Evolutionary conservation across 768 basidiomycete species (phyloP).

Genomic region (Holtermannia corniformis): DNA sequence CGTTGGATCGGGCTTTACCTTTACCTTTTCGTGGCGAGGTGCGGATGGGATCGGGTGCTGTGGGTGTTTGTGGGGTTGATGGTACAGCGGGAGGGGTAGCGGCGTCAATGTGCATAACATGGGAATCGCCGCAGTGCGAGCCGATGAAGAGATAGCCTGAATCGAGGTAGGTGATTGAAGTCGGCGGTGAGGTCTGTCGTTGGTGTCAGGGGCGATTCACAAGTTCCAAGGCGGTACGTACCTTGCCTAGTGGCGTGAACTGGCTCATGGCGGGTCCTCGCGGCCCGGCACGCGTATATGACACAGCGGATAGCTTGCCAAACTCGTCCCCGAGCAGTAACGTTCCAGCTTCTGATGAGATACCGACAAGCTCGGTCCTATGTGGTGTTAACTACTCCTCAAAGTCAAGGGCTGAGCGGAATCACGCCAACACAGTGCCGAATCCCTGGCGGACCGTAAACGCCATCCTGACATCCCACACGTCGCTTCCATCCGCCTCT

Average conservation of each 20-base stretch:
- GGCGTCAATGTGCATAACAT: slow-evolving; percentile 9
- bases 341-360: slow-evolving; percentile 12
- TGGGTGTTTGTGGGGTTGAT: slow-evolving; percentile 2
- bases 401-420: neutral
- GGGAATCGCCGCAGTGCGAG: slow-evolving; percentile 33
- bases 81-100: neutral
- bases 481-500: slow-evolving; percentile 4
- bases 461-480: slow-evolving; percentile 21
- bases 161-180: slow-evolving; percentile 30
- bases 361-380: slow-evolving; percentile 18
- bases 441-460: slow-evolving; percentile 39
- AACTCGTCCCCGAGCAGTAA: slow-evolving; percentile 33
- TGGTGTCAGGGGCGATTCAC: neutral
- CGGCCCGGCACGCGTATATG: slow-evolving; percentile 15
- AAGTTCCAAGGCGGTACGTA: slow-evolving; percentile 10
- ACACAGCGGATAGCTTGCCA: slow-evolving; percentile 25
- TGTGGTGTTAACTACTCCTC: neutral
- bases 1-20: slow-evolving; percentile 12
- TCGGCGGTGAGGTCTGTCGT: slow-evolving; percentile 29
- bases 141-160: slow-evolving; percentile 26
- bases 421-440: slow-evolving; percentile 34
- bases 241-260: slow-evolving; percentile 20
- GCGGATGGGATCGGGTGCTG: neutral
- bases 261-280: slow-evolving; percentile 5
- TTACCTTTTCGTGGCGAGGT: slow-evolving; percentile 24